Percentiles rank a stretch among this genome's conserved stretches.
Conservation (phyloP, 768 basidiomycete species). For the Psilocybe sp. region DNA sequence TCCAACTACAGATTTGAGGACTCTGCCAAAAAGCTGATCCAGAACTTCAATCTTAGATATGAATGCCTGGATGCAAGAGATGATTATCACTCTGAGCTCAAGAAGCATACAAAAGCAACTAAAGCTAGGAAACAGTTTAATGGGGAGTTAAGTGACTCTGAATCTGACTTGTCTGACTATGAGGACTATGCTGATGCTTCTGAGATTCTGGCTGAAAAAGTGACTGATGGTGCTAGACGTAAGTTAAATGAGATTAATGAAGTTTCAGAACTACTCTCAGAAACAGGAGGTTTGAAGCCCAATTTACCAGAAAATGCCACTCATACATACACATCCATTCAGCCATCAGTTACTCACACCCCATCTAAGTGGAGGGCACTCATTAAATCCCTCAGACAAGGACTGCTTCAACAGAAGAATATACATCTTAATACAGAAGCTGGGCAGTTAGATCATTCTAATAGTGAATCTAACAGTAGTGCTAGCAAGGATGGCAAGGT, state of each 20-base stretch:
- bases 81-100: slow-evolving; percentile 22
- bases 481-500: not conserved
- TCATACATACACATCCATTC: not conserved
- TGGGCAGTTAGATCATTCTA: too few relatives aligned
- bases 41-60: slow-evolving; percentile 29
- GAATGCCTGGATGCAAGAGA: slow-evolving; percentile 35
- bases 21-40: slow-evolving; percentile 15
- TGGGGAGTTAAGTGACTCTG: slow-evolving; percentile 10
- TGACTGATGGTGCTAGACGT: not conserved
- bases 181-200: not conserved
- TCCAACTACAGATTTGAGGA: slow-evolving; percentile 11
- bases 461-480: not conserved
- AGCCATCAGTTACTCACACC: not conserved
- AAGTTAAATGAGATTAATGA: not conserved
- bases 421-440: too few relatives aligned
- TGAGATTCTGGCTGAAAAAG: not conserved
- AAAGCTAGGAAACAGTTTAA: not conserved
- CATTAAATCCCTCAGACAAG: not conserved
- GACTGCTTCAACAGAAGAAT: too few relatives aligned
- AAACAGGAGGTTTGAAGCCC: not conserved
- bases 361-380: not conserved
- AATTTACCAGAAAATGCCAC: not conserved
- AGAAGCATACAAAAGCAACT: slow-evolving; percentile 4
- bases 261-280: not conserved
- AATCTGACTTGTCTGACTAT: not conserved